Evolutionary conservation across 139 green algal species (phyloP).

Genomic region (Chlamydomonas urium): DNA sequence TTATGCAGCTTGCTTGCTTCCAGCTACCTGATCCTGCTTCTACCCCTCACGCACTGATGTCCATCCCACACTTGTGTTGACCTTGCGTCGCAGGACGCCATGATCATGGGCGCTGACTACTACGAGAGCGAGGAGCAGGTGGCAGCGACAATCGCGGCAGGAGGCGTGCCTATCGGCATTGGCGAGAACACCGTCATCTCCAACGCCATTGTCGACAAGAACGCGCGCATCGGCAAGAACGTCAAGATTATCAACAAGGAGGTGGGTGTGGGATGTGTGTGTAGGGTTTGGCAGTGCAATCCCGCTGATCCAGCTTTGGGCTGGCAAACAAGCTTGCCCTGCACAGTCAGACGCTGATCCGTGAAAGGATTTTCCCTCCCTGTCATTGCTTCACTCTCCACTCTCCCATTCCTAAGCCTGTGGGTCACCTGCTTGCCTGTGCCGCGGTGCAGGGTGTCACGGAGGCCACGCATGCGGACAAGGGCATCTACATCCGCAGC

Average conservation of each 20-base stretch:
- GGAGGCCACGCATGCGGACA: constrained; percentile 77
- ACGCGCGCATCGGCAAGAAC: constrained; percentile 35
- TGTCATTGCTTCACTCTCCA: no score
- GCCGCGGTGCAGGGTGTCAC: constrained; percentile 59
- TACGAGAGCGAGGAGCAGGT: constrained; percentile 90
- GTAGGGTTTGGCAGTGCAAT: no score
- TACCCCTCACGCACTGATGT: background rate
- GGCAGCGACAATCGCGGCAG: constrained; percentile 47
- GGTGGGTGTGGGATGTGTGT: background rate
- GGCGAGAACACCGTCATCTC: constrained; percentile 69
- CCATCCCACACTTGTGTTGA: background rate
- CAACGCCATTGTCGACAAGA: constrained; percentile 98
- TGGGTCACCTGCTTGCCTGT: background rate
- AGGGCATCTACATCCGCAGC: constrained; percentile 92
- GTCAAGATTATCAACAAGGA: constrained; percentile 46
- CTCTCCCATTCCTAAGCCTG: no score
- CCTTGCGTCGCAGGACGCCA: constrained; percentile 13
- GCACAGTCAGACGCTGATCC: no score
- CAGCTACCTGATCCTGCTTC: no score
- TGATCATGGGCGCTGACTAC: constrained; percentile 95
- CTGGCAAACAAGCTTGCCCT: no score
- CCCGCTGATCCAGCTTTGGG: no score
- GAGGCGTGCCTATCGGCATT: constrained; percentile 90
- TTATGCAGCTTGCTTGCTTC: no score
- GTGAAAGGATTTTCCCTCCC: no score